Base-by-base conservation (phyloP, 768 basidiomycete species). In the Boletus reticuloceps region DNA sequence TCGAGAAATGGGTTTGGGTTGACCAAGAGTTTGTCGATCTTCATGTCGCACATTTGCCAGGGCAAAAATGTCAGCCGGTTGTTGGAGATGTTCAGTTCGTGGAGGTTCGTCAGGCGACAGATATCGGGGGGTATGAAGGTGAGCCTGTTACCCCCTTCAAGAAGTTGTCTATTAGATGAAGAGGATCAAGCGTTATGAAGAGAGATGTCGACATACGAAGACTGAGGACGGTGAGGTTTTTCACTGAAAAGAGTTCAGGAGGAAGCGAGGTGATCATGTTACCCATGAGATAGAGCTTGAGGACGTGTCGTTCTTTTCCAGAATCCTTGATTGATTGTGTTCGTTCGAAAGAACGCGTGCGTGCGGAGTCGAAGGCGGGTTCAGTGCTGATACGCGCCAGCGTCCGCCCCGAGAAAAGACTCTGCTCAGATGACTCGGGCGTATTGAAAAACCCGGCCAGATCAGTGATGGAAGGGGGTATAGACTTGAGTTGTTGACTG, bases 81-180 rank as follows among this genome's bases (percentile, higher is more conserved):
- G 50, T 77, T 75, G 0, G 84, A 75, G 5, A 91, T 61, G 55
- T 88, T 86, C 8, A 91, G 75, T 42, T 84, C 79, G 47, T 74
- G 74, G 3, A 91, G 76, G 47, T 79, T 78, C 10, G 64, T 72
- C 17, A 90, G 73, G 7, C 72, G 72, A 19, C 69, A 73, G 36
- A 91, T 84, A 48, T 86, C 86, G 0, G 88, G 81, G 2, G 89
- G 88, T 19, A 91, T 67, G 39, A 70, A 73, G 2, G 70, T 75
- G 7, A 91, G 69, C 12, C 65, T 62, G 62, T 91, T 91, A 6
- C 70, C 71, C 4, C 85, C 89, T 88, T 58, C 8, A 42, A 37
- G 22, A 47, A 29, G 17, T 47, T 13, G 16, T 19, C 25, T 29
- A 37, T 39, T 14, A 47, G 50, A 49, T 19, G 45, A 48, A 38